Evolutionary conservation across 2,329 filamentous ascomycete species (phyloP).

Genomic region (Talaromyces sp.): DNA sequence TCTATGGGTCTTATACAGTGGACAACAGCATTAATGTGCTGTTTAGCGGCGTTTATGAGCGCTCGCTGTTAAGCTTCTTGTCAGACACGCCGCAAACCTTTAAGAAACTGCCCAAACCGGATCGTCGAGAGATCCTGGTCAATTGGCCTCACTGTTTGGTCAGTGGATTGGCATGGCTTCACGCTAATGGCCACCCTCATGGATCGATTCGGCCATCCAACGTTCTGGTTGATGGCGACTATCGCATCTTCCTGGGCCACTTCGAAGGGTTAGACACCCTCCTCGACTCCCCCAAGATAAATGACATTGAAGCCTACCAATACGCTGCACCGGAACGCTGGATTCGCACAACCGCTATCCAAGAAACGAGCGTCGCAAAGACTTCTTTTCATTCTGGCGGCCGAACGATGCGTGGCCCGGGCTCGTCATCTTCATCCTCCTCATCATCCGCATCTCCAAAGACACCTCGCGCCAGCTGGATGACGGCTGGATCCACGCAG

Average conservation of each 20-base stretch:
- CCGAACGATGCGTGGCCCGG: slow-evolving; percentile 32
- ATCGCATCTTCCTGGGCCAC: slow-evolving; percentile 56
- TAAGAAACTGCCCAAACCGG: slow-evolving; percentile 40
- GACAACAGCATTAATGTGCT: slow-evolving; percentile 43
- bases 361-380: slow-evolving; percentile 31
- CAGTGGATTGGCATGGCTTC: slow-evolving; percentile 55
- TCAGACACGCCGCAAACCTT: slow-evolving; percentile 42
- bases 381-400: slow-evolving; percentile 40
- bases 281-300: slow-evolving; percentile 50
- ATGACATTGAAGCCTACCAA: slow-evolving; percentile 56
- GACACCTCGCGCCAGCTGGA: slow-evolving; percentile 22
- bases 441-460: not conserved
- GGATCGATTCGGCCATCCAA: slow-evolving; percentile 58
- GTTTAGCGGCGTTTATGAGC: slow-evolving; percentile 41
- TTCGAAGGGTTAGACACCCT: slow-evolving; percentile 55
- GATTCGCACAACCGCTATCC: slow-evolving; percentile 37
- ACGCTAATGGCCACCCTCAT: slow-evolving; percentile 54
- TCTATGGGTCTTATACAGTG: slow-evolving; percentile 45
- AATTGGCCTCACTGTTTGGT: slow-evolving; percentile 51
- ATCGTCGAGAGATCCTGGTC: slow-evolving; percentile 41
- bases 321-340: slow-evolving; percentile 58
- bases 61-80: slow-evolving; percentile 42
- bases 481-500: slow-evolving; percentile 25
- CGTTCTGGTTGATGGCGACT: slow-evolving; percentile 55
- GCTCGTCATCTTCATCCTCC: slow-evolving; percentile 20